These are phyloP conservation scores for Gillenia trifoliata DNA, from an alignment of 306 rosid genomes.

Conservation along the genomic window DNA sequence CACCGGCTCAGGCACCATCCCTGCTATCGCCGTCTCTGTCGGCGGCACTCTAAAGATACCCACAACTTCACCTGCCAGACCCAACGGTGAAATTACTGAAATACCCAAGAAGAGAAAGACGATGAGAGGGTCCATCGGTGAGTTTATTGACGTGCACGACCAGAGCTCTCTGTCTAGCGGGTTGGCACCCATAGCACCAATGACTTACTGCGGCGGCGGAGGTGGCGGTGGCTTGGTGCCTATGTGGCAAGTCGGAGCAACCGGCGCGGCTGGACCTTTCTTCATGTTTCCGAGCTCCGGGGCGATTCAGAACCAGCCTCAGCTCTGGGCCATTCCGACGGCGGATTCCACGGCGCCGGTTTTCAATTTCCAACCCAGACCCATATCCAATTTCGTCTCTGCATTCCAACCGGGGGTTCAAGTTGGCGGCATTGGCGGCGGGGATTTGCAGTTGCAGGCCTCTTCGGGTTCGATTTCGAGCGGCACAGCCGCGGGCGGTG, in stretches of 20 bases:
- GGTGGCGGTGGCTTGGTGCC: slow-evolving; percentile 40
- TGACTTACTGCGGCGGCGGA: slow-evolving; percentile 4
- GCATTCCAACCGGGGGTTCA: slow-evolving; percentile 36
- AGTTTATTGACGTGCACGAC: slow-evolving; percentile 49
- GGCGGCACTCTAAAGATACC: slow-evolving; percentile 77
- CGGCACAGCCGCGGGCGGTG: slow-evolving; percentile 14
- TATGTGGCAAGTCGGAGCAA: slow-evolving; percentile 38
- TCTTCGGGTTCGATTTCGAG: slow-evolving; percentile 21
- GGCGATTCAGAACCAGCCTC: slow-evolving; percentile 36
- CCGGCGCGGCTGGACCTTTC: slow-evolving; percentile 45
- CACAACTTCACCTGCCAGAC: slow-evolving; percentile 59
- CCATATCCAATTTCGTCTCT: slow-evolving; percentile 59
- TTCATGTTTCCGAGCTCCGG: slow-evolving; percentile 53
- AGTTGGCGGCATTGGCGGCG: slow-evolving; percentile 10
- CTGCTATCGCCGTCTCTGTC: slow-evolving; percentile 81
- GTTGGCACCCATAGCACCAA: slow-evolving; percentile 52
- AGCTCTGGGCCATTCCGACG: slow-evolving; percentile 69
- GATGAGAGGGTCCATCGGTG: slow-evolving; percentile 31
- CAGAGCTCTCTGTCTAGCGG: slow-evolving; percentile 54
- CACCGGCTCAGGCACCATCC: slow-evolving; percentile 79
- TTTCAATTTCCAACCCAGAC: slow-evolving; percentile 49
- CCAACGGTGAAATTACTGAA: slow-evolving; percentile 40
- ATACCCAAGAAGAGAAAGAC: slow-evolving; percentile 40
- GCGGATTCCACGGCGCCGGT: slow-evolving; percentile 28
- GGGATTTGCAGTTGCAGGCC: slow-evolving; percentile 15